Percentiles rank a stretch among this genome's conserved stretches.
Conservation (phyloP, 129 eudicot genomes). For the Scalesia atractyloides region DNA sequence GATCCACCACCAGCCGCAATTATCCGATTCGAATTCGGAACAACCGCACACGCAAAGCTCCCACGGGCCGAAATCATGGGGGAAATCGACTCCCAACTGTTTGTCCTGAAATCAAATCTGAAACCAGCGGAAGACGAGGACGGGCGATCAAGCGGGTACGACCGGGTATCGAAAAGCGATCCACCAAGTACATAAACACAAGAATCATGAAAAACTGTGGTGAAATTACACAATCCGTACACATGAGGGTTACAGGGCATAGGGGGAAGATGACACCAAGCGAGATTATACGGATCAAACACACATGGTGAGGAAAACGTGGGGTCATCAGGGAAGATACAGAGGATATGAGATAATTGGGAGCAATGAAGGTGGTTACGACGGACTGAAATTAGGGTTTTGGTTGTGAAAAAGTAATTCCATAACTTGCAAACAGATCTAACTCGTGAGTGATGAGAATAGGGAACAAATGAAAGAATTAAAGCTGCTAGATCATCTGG, state of each 20-base stretch:
- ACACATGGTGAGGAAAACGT: constrained; percentile 60
- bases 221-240: constrained; percentile 76
- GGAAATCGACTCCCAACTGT: constrained; percentile 51
- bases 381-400: constrained; percentile 53
- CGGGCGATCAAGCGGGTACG: constrained; percentile 81
- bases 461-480: constrained; percentile 65
- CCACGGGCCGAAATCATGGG: constrained; percentile 84
- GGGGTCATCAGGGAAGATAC: constrained; percentile 85
- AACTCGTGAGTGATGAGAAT: constrained; percentile 62
- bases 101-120: constrained; percentile 47
- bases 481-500: constrained; percentile 76
- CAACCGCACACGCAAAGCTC: constrained; percentile 75
- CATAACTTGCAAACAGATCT: constrained; percentile 68
- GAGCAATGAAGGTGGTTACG: constrained; percentile 29
- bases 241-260: constrained; percentile 94
- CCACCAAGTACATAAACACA: constrained; percentile 77
- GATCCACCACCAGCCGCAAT: constrained; percentile 96
- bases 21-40: constrained; percentile 39
- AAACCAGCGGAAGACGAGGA: constrained; percentile 55
- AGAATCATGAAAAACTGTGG: constrained; percentile 45
- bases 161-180: constrained; percentile 76
- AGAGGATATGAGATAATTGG: constrained; percentile 57
- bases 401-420: constrained; percentile 61
- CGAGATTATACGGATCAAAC: constrained; percentile 66
- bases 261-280: constrained; percentile 76